Conservation (phyloP, 345 rosid genomes). For the Acer negundo region DNA sequence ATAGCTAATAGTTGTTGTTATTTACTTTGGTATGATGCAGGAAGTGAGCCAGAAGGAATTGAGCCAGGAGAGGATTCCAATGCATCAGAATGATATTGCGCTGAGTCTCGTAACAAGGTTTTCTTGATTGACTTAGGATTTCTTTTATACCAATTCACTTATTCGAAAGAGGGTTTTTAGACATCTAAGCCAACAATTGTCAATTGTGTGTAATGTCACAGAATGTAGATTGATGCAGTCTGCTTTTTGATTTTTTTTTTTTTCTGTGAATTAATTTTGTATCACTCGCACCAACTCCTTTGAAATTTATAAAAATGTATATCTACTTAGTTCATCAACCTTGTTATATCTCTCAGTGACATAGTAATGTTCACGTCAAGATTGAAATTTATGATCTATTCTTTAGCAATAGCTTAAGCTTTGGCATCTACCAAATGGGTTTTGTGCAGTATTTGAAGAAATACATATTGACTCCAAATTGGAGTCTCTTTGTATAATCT, state of each 20-base stretch:
- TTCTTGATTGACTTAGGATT: not conserved
- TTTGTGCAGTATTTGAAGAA: not conserved
- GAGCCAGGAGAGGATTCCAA: not conserved
- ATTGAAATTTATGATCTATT: too few species aligned
- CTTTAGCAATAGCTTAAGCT: not conserved
- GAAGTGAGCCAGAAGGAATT: constrained; percentile 18
- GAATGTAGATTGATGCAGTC: constrained; percentile 3
- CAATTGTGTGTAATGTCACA: not conserved
- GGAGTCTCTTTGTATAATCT: not conserved
- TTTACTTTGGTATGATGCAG: constrained; percentile 12
- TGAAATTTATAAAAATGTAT: constrained; percentile 14
- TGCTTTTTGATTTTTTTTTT: constrained; percentile 10
- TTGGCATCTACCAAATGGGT: not conserved
- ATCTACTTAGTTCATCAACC: not conserved
- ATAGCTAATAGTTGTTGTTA: not conserved
- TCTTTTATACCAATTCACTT: not conserved
- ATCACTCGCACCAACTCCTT: constrained; percentile 17
- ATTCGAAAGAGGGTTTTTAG: constrained; percentile 10
- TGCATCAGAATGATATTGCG: constrained; percentile 24
- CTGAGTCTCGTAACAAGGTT: not conserved
- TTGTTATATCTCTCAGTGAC: not conserved
- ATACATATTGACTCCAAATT: too few species aligned
- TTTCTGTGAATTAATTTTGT: constrained; percentile 15
- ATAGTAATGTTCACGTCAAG: too few species aligned
- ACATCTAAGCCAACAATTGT: not conserved